Base-by-base conservation (phyloP, 2,329 filamentous ascomycete genomes). In the Lachnellula occidentalis region DNA sequence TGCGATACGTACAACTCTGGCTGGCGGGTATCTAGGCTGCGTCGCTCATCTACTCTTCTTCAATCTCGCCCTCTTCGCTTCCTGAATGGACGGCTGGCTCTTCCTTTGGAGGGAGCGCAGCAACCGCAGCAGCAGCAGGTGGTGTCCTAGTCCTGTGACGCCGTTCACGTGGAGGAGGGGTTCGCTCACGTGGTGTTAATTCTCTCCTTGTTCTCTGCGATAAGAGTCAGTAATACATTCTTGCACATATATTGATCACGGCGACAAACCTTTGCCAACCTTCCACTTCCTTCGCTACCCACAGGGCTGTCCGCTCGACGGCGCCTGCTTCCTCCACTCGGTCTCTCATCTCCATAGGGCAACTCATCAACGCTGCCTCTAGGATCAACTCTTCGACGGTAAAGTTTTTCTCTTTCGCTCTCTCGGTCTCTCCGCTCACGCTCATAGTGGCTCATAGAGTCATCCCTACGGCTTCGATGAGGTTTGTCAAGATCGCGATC, bases 1-100 rank as follows among this genome's bases (percentile, higher is more conserved):
- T 65, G 55, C 62, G 55, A 67, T 71, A 72, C 70, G 66, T 73
- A 72, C 71, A 61, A 58, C 46, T 61, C 36, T 57, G 49, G 52
- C 51, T 15, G 45, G 47, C 50, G 36, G 27, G 48, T 45, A n/a
- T 39, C 43, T 43, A 19, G 36, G n/a, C 19, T 34, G 15, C 34
- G 17, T 55, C 34, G 51, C 24, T 51, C 9, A 46, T 22, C 57
- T 61, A 83, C 63, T 84, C 81, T 76, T 97, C 92, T 72, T 96
- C 94, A 65, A 99, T 97, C 75, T 99, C 94, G 50, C 94, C 94
- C 73, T 99, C 94, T 74, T 99, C 94, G 67, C 92, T 96, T 51
- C 94, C 94, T 56, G 88, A 92, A 66, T 69, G 67, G 36, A 70
- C 61, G 5, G 72, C 72, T 60, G 73, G 74, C 49, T 77, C 77